A percentile compares a stretch with the other conserved stretches of the same genome.
These are phyloP conservation scores for Beauveria sp. DNA, from an alignment of 2,329 filamentous ascomycete species.

Conservation along the genomic window DNA sequence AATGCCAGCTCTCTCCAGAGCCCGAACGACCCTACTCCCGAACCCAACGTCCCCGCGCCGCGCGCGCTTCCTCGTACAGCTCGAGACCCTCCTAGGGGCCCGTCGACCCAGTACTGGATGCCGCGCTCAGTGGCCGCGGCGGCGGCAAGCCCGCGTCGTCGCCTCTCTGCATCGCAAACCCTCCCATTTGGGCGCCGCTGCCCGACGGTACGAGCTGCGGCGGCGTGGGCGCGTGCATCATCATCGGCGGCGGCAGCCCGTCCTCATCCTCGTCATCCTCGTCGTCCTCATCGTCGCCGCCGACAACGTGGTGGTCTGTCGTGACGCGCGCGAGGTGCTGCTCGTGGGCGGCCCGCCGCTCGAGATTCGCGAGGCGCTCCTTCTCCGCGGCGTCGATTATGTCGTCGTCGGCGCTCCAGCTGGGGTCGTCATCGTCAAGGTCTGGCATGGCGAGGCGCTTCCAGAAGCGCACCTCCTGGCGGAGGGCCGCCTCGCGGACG, in stretches of 20 bases:
- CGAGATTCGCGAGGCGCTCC: slow-evolving; percentile 43
- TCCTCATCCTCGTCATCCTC: slow-evolving; percentile 26
- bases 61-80: neutral
- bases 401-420: slow-evolving; percentile 59
- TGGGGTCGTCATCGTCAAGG: slow-evolving; percentile 50
- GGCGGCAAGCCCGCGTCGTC: slow-evolving; percentile 27
- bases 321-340: slow-evolving; percentile 19
- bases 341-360: slow-evolving; percentile 36
- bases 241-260: neutral
- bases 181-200: slow-evolving; percentile 23
- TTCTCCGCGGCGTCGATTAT: slow-evolving; percentile 55
- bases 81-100: slow-evolving; percentile 23
- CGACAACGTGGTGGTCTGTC: neutral
- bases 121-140: slow-evolving; percentile 31
- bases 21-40: neutral
- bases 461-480: slow-evolving; percentile 58
- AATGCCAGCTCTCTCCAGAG: neutral
- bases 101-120: slow-evolving; percentile 36
- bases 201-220: slow-evolving; percentile 13
- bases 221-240: slow-evolving; percentile 15
- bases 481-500: slow-evolving; percentile 43
- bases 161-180: slow-evolving; percentile 30
- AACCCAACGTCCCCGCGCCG: slow-evolving; percentile 20
- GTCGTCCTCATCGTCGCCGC: slow-evolving; percentile 18
- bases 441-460: slow-evolving; percentile 59